Percentiles rank a stretch among this genome's conserved stretches.
Conservation (phyloP, 2,329 filamentous ascomycete species). For the Colletotrichum siamense region DNA sequence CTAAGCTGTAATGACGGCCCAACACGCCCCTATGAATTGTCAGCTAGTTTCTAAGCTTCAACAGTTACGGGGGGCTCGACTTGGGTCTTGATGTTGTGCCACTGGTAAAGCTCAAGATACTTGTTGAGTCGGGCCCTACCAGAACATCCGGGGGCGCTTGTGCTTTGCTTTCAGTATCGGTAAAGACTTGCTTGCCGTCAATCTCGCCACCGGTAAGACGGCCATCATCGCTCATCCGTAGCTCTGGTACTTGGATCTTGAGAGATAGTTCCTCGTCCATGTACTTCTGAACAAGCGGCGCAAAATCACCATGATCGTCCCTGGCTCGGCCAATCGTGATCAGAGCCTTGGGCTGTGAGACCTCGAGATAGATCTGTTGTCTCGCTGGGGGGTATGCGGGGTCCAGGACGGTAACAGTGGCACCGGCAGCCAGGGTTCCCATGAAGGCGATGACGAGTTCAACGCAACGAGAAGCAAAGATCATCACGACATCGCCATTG, state of each 20-base stretch:
- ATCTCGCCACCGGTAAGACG: slow-evolving; percentile 69
- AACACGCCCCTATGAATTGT: slow-evolving; percentile 64
- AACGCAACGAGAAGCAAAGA: neutral
- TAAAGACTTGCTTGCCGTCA: slow-evolving; percentile 72
- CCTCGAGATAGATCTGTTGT: slow-evolving; percentile 50
- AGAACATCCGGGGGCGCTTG: slow-evolving; percentile 70
- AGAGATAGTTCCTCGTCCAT: slow-evolving; percentile 76
- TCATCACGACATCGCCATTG: slow-evolving; percentile 88
- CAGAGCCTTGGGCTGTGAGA: slow-evolving; percentile 55
- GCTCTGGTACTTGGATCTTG: slow-evolving; percentile 75
- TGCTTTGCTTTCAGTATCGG: slow-evolving; percentile 54
- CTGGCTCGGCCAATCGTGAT: slow-evolving; percentile 78
- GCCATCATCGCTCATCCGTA: slow-evolving; percentile 76
- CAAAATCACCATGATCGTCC: slow-evolving; percentile 57
- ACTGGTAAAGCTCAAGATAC: slow-evolving; percentile 76
- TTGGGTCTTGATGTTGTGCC: slow-evolving; percentile 70
- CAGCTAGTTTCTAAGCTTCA: neutral
- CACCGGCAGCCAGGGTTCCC: slow-evolving; percentile 78
- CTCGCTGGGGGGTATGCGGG: slow-evolving; percentile 82
- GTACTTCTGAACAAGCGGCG: slow-evolving; percentile 46
- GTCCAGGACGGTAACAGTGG: slow-evolving; percentile 65
- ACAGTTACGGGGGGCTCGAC: slow-evolving; percentile 20
- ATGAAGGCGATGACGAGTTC: neutral
- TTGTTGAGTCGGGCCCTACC: slow-evolving; percentile 85
- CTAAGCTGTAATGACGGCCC: slow-evolving; percentile 84